phyloP scores from a whole-genome alignment of 495 filamentous ascomycete genomes.

The Monascus purpureus region DNA sequence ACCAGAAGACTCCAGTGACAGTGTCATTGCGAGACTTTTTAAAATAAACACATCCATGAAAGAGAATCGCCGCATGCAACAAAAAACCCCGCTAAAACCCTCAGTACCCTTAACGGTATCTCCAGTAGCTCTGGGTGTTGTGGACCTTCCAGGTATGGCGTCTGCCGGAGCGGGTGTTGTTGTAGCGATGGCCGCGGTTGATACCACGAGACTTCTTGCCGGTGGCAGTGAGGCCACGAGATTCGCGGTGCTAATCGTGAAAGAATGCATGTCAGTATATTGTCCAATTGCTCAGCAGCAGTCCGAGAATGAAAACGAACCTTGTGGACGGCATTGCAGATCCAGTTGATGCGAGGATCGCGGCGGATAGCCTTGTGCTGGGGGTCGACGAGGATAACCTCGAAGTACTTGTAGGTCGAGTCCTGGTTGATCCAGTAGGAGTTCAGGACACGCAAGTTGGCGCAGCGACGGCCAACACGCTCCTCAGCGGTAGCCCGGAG shows the following conservation, averaged over 20 bases:
- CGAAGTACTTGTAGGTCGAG: conserved; percentile 99
- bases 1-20: conserved; percentile 17
- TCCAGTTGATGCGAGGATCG: conserved; percentile 99
- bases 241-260: conserved; percentile 77
- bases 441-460: conserved; percentile 97
- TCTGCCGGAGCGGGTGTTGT: conserved; percentile 87
- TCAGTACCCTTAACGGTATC: conserved; percentile 48
- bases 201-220: conserved; percentile 99
- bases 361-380: conserved; percentile 99
- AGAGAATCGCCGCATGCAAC: conserved; percentile 17
- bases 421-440: conserved; percentile 99
- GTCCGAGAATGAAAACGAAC: conserved; percentile 18
- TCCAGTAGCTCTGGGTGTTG: conserved; percentile 94
- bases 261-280: conserved; percentile 11
- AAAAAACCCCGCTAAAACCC: conserved; percentile 14
- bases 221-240: conserved; percentile 87
- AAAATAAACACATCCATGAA: conserved; percentile 27
- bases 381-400: conserved; percentile 98
- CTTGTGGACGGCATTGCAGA: conserved; percentile 98
- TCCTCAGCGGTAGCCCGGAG: conserved; percentile 95
- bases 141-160: conserved; percentile 99
- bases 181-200: conserved; percentile 96
- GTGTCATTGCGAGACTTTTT: conserved; percentile 19
- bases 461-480: conserved; percentile 97
- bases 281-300: neutral